A percentile compares a stretch with the other conserved stretches of the same genome.
phyloP scores from a whole-genome alignment of 176 grass and related monocot species.

The Rhynchospora pubera region DNA sequence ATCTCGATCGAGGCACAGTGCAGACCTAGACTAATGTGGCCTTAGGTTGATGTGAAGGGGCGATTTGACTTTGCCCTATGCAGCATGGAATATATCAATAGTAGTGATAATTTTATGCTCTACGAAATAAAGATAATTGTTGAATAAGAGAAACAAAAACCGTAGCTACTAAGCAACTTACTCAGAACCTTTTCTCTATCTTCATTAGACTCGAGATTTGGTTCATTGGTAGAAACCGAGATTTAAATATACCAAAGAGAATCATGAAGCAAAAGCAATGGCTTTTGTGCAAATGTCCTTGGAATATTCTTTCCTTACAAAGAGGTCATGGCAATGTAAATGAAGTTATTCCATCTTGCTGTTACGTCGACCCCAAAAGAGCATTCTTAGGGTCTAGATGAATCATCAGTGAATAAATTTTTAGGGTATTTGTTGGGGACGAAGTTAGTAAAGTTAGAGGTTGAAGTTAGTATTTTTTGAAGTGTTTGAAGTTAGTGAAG shows the following conservation, averaged over 20 bases:
- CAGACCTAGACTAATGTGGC: not conserved
- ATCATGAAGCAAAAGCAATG: not conserved
- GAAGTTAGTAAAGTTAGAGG: too few species aligned
- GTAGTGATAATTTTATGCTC: not conserved
- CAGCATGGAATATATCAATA: not conserved
- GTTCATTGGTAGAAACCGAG: not conserved
- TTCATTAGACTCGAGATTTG: not conserved
- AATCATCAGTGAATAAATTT: not conserved
- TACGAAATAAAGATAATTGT: not conserved
- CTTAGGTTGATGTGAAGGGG: not conserved
- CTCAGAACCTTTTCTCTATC: not conserved
- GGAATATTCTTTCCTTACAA: constrained; percentile 14
- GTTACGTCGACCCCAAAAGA: not conserved
- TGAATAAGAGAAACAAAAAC: not conserved
- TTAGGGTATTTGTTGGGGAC: not conserved
- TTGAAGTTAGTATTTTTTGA: too few species aligned
- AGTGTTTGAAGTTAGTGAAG: too few species aligned
- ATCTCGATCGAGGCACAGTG: not conserved
- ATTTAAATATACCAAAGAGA: not conserved
- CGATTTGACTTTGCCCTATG: not conserved
- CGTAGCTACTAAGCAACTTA: not conserved
- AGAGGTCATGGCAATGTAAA: not conserved
- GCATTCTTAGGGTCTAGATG: not conserved
- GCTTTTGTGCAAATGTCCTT: not conserved
- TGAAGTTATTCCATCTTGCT: not conserved